These are phyloP conservation scores for Cryptosporidium ryanae DNA, from an alignment of 169 alveolate genomes.

Conservation along the genomic window DNA sequence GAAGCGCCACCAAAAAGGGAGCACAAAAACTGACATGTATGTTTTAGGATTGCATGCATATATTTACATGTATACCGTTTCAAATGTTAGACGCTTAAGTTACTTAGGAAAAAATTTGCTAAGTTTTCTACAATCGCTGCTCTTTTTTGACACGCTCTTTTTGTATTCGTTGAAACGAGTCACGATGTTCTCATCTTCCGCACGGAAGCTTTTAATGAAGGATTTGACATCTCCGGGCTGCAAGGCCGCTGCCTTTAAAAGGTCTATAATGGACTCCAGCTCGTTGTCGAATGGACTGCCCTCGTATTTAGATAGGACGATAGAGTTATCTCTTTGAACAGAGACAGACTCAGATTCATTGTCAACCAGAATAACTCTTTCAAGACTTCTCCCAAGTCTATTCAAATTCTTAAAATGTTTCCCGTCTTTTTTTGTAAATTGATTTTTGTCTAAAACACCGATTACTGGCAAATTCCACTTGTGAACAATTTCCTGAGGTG, in stretches of 20 bases:
- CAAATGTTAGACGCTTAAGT: not conserved
- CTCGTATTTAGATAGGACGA: slow-evolving; percentile 82
- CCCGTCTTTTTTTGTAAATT: slow-evolving; percentile 84
- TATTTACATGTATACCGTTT: no score
- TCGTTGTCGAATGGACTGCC: slow-evolving; percentile 88
- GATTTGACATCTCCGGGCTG: slow-evolving; percentile 81
- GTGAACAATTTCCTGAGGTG: slow-evolving; percentile 87
- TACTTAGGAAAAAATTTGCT: slow-evolving; percentile 38
- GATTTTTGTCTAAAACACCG: slow-evolving; percentile 89
- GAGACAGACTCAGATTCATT: slow-evolving; percentile 79
- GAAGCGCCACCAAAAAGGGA: no score
- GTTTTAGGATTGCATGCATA: no score
- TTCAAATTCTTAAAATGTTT: slow-evolving; percentile 82
- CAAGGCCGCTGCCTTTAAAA: slow-evolving; percentile 85
- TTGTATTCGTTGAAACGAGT: slow-evolving; percentile 79
- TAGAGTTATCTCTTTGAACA: slow-evolving; percentile 86
- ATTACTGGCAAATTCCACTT: slow-evolving; percentile 92
- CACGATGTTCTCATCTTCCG: slow-evolving; percentile 84
- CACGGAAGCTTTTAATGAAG: slow-evolving; percentile 82
- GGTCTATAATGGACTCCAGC: slow-evolving; percentile 81
- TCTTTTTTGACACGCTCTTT: slow-evolving; percentile 8
- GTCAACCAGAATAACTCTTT: slow-evolving; percentile 87
- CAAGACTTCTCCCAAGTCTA: slow-evolving; percentile 87
- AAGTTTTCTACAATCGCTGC: slow-evolving; percentile 15
- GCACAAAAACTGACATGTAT: no score